These are phyloP conservation scores for Hemerocallis citrina DNA, from an alignment of 106 monocot genomes.

Conservation along the genomic window DNA sequence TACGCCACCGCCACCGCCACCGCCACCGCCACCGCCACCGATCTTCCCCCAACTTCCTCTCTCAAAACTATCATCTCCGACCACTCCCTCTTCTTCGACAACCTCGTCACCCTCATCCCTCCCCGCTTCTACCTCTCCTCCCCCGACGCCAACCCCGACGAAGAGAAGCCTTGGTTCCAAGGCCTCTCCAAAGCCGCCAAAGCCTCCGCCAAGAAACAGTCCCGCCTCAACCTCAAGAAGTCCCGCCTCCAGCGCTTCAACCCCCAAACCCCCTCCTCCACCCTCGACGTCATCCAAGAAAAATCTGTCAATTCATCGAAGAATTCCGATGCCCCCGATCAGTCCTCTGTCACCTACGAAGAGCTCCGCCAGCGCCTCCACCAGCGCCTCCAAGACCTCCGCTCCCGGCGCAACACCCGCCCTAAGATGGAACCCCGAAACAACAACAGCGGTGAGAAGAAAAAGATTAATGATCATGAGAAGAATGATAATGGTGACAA, in stretches of 20 bases:
- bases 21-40: background rate
- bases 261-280: slow-evolving; percentile 40
- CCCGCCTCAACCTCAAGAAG: slow-evolving; percentile 64
- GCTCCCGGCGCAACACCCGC: slow-evolving; percentile 38
- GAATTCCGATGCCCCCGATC: background rate
- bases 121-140: slow-evolving; percentile 64
- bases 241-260: slow-evolving; percentile 65
- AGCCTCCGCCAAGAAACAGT: slow-evolving; percentile 51
- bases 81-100: slow-evolving; percentile 70
- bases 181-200: slow-evolving; percentile 76
- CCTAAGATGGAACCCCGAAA: slow-evolving; percentile 15
- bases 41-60: no score
- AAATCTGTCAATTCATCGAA: slow-evolving; percentile 21
- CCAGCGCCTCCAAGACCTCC: slow-evolving; percentile 60
- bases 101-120: slow-evolving; percentile 70
- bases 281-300: slow-evolving; percentile 63
- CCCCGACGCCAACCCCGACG: slow-evolving; percentile 28
- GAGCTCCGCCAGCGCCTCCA: slow-evolving; percentile 67
- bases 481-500: slow-evolving; percentile 6
- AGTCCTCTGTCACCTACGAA: slow-evolving; percentile 62
- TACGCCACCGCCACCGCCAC: no score
- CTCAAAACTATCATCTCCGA: slow-evolving; percentile 43
- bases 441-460: slow-evolving; percentile 3
- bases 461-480: slow-evolving; percentile 33
- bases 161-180: slow-evolving; percentile 62